These are phyloP conservation scores for Dictyostelium brefeldianum DNA, from an alignment of 78 protist genomes.

Conservation along the genomic window DNA sequence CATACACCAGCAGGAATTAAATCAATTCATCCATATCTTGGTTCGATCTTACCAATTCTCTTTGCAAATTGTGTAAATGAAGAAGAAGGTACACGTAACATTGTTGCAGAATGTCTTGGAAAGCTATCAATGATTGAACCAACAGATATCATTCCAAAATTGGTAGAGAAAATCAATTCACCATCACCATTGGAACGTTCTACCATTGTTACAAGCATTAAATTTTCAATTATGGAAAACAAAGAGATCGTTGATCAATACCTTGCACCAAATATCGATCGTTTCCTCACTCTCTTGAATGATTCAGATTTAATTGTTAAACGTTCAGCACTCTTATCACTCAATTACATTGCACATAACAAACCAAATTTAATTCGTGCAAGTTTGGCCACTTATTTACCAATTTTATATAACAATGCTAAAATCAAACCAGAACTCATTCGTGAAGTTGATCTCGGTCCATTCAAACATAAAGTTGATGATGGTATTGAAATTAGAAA, in stretches of 20 bases:
- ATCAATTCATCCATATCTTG: conserved; percentile 59
- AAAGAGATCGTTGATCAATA: conserved; percentile 58
- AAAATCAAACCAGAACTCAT: conserved; percentile 89
- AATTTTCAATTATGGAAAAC: conserved; percentile 86
- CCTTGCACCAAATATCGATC: conserved; percentile 28
- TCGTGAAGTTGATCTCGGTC: conserved; percentile 95
- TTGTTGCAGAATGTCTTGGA: conserved; percentile 97
- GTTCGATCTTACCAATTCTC: conserved; percentile 67
- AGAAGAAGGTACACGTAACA: conserved; percentile 96
- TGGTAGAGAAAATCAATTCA: conserved; percentile 31
- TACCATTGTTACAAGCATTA: conserved; percentile 88
- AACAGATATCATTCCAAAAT: conserved; percentile 69
- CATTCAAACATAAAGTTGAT: conserved; percentile 97
- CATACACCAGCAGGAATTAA: conserved; percentile 18
- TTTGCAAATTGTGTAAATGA: conserved; percentile 79
- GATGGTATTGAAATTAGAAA: conserved; percentile 94
- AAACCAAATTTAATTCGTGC: conserved; percentile 80
- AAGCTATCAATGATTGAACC: conserved; percentile 89
- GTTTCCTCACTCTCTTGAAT: conserved; percentile 71
- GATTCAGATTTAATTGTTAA: conserved; percentile 90
- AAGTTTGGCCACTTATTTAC: conserved; percentile 62
- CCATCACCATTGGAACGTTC: conserved; percentile 70
- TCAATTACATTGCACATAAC: conserved; percentile 93
- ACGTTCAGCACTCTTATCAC: conserved; percentile 87
- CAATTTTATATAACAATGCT: conserved; percentile 87